A percentile compares a stretch with the other conserved stretches of the same genome.
Evolutionary conservation across 805 yeast genomes (phyloP).

Genomic region (Ogataea nonfermentans): DNA sequence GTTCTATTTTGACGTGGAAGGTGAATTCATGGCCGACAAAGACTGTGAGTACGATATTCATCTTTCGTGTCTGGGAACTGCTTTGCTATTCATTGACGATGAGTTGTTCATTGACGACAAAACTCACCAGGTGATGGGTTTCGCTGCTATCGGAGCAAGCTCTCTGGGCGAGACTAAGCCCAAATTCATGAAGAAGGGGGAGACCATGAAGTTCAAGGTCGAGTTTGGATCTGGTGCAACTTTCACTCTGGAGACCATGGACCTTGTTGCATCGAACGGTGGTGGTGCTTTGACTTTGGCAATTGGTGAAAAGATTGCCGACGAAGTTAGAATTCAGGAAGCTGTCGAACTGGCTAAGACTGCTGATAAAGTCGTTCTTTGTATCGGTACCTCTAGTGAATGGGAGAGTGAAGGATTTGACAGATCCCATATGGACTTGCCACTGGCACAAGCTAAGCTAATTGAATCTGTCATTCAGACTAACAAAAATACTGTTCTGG

Average conservation of each 20-base stretch:
- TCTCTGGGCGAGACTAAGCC: constrained; percentile 19
- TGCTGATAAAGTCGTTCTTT: constrained; percentile 52
- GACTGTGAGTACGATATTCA: constrained; percentile 42
- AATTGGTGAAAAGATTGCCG: constrained; percentile 26
- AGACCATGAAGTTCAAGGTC: constrained; percentile 36
- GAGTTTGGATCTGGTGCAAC: constrained; percentile 45
- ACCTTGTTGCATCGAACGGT: constrained; percentile 21
- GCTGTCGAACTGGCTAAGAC: constrained; percentile 50
- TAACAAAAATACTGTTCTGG: constrained; percentile 51
- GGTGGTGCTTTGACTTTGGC: constrained; percentile 34
- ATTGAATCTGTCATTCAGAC: constrained; percentile 44
- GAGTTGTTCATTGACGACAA: constrained; percentile 45
- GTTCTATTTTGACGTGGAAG: constrained; percentile 41
- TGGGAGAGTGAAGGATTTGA: constrained; percentile 65
- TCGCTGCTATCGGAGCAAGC: constrained; percentile 39
- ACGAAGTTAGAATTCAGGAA: constrained; percentile 33
- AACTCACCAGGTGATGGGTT: constrained; percentile 40
- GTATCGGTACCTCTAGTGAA: constrained; percentile 51
- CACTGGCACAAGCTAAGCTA: constrained; percentile 46
- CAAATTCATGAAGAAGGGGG: constrained; percentile 34
- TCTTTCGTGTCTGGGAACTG: constrained; percentile 41
- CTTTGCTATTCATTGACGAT: constrained; percentile 41
- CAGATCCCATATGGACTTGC: constrained; percentile 49
- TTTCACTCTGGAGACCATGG: constrained; percentile 24
- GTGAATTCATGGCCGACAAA: constrained; percentile 37